Evolutionary conservation across 2,329 filamentous ascomycete species (phyloP).

Genomic region (Exophiala calicioides): DNA sequence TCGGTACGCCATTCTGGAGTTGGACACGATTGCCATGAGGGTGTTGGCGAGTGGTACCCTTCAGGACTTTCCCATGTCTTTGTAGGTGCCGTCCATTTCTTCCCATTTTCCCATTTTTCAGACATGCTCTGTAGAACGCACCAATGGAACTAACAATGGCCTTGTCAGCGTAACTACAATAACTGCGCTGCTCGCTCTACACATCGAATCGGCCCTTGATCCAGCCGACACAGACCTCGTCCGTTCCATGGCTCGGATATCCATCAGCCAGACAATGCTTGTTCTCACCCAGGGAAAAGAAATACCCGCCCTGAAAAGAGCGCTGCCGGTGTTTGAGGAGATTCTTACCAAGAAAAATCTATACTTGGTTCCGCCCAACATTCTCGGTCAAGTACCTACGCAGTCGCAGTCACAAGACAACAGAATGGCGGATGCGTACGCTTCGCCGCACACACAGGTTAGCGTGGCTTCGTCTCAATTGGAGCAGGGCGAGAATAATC

Average conservation of each 20-base stretch:
- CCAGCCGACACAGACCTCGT: conserved; percentile 31
- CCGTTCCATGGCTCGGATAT: conserved; percentile 33
- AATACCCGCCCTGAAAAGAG: conserved; percentile 31
- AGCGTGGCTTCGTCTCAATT: conserved; percentile 23
- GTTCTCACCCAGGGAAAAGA: conserved; percentile 30
- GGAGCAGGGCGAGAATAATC: conserved; percentile 28
- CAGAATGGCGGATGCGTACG: conserved; percentile 25
- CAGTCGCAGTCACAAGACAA: conserved; percentile 29
- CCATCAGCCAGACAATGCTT: conserved; percentile 33
- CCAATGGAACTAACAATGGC: conserved; percentile 18
- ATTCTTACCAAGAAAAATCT: conserved; percentile 32
- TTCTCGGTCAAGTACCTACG: conserved; percentile 21
- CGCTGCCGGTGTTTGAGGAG: conserved; percentile 31
- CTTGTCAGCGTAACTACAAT: conserved; percentile 30
- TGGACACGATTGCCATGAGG: conserved; percentile 32
- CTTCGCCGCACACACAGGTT: conserved; percentile 23
- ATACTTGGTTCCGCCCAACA: conserved; percentile 26
- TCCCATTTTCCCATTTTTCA: conserved; percentile 13
- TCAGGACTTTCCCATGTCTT: conserved; percentile 30
- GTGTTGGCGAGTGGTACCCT: conserved; percentile 30
- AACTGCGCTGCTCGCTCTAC: conserved; percentile 31
- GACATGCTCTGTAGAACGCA: conserved; percentile 9
- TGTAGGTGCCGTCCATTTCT: conserved; percentile 28
- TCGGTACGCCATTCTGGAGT: conserved; percentile 31
- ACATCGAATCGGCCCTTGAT: conserved; percentile 32